phyloP scores from a whole-genome alignment of 768 basidiomycete species.

The Grammothele lineata region DNA sequence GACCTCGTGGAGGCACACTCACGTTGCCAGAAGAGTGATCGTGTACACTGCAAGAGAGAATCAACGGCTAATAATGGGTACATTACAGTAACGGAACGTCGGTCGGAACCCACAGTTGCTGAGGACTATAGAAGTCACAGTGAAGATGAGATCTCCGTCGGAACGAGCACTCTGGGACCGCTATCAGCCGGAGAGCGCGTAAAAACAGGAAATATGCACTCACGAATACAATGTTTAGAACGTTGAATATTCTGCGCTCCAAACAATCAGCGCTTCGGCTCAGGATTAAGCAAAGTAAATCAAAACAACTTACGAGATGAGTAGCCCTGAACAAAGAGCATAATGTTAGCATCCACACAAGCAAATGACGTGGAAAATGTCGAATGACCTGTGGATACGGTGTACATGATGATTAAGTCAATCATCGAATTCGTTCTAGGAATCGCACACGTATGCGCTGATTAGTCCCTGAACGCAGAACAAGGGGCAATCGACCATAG shows the following conservation, averaged over 20 bases:
- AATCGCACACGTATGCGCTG: too few species aligned
- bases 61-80: too few species aligned
- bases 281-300: too few species aligned
- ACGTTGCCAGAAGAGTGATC: constrained; percentile 4
- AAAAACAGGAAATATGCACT: not conserved
- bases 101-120: not conserved
- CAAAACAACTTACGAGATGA: too few species aligned
- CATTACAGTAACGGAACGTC: too few species aligned
- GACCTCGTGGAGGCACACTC: not conserved
- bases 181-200: too few species aligned
- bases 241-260: not conserved
- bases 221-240: constrained; percentile 4
- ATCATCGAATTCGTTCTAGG: constrained; percentile 2
- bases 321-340: not conserved
- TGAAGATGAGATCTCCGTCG: not conserved
- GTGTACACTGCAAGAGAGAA: constrained; percentile 1
- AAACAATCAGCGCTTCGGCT: not conserved
- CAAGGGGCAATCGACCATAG: not conserved
- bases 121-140: not conserved
- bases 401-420: constrained; percentile 1
- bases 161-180: too few species aligned
- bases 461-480: too few species aligned
- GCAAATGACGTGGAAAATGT: too few species aligned
- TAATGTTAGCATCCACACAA: not conserved
- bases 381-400: constrained; percentile 2